A percentile compares a stretch with the other conserved stretches of the same genome.
These are phyloP conservation scores for Oxytropis ochrocephala DNA, from an alignment of 306 rosid genomes.

Conservation along the genomic window DNA sequence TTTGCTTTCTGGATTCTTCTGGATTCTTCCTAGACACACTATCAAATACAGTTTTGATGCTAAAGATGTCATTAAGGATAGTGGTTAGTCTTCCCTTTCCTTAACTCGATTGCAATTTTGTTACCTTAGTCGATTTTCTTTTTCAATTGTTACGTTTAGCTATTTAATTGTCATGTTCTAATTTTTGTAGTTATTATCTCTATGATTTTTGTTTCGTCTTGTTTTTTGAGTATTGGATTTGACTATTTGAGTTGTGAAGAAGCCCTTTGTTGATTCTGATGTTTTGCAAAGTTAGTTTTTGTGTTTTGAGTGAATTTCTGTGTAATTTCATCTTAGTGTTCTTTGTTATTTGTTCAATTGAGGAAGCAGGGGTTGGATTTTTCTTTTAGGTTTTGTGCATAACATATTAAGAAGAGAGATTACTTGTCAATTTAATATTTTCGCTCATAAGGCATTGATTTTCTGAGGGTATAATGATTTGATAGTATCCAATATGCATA, in stretches of 20 bases:
- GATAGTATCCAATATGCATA: neutral
- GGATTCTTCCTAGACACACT: slow-evolving; percentile 58
- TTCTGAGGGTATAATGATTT: neutral
- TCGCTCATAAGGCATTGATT: neutral
- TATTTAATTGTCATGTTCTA: slow-evolving; percentile 2
- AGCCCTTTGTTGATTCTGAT: neutral
- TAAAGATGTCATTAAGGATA: slow-evolving; percentile 44
- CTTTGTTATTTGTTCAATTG: neutral
- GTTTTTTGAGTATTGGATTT: neutral
- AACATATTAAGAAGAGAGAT: neutral
- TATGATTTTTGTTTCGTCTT: neutral
- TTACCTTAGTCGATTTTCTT: neutral
- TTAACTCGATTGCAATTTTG: neutral
- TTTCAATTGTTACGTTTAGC: neutral
- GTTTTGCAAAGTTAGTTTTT: neutral
- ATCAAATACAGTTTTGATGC: slow-evolving; percentile 47
- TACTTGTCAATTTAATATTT: neutral
- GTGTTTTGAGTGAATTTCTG: neutral
- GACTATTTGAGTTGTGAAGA: slow-evolving; percentile 1
- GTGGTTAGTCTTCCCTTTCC: slow-evolving; percentile 36
- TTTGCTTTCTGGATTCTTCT: slow-evolving; percentile 67
- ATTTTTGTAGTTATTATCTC: neutral
- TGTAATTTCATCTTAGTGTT: neutral
- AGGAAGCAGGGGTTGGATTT: neutral
- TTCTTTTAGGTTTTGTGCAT: neutral